phyloP scores from a whole-genome alignment of 1,139 yeast genomes.

The Zygoascus hellenicus region DNA sequence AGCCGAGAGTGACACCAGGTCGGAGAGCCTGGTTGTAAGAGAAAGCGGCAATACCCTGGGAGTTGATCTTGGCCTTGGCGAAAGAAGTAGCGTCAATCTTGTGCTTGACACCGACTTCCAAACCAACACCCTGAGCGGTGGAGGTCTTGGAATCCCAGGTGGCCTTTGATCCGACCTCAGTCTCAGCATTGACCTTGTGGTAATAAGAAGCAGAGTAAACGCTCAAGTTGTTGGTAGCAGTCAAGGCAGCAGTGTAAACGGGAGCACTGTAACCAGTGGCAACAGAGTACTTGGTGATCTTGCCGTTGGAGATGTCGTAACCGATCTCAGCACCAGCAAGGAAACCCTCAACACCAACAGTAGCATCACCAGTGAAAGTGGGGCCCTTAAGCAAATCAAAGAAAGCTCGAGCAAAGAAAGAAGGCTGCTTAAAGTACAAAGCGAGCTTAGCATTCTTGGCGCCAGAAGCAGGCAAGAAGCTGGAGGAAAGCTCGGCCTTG shows the following conservation, averaged over 20 bases:
- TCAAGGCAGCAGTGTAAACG: slow-evolving; percentile 79
- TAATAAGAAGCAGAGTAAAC: slow-evolving; percentile 94
- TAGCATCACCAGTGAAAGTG: slow-evolving; percentile 87
- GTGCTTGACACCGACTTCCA: slow-evolving; percentile 97
- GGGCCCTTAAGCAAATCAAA: slow-evolving; percentile 96
- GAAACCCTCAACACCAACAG: slow-evolving; percentile 94
- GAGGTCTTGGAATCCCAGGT: slow-evolving; percentile 88
- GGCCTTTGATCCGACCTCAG: slow-evolving; percentile 98
- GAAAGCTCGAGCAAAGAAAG: slow-evolving; percentile 90
- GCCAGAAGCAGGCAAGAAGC: slow-evolving; percentile 76
- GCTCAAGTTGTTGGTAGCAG: slow-evolving; percentile 84
- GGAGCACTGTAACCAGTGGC: slow-evolving; percentile 93
- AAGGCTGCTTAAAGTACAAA: slow-evolving; percentile 87
- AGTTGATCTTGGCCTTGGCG: slow-evolving; percentile 95
- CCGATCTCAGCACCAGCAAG: slow-evolving; percentile 97
- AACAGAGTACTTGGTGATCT: slow-evolving; percentile 89
- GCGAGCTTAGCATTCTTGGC: slow-evolving; percentile 87
- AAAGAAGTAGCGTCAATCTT: slow-evolving; percentile 79
- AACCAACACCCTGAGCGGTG: slow-evolving; percentile 55
- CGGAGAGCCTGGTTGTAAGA: slow-evolving; percentile 93
- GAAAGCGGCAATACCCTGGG: slow-evolving; percentile 91
- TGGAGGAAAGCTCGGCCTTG: slow-evolving; percentile 86
- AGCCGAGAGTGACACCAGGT: slow-evolving; percentile 96
- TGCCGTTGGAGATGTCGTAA: slow-evolving; percentile 89
- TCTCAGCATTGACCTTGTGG: slow-evolving; percentile 87